phyloP scores from a whole-genome alignment of 1,284 basidiomycete genomes.

The Thelephora terrestris region DNA sequence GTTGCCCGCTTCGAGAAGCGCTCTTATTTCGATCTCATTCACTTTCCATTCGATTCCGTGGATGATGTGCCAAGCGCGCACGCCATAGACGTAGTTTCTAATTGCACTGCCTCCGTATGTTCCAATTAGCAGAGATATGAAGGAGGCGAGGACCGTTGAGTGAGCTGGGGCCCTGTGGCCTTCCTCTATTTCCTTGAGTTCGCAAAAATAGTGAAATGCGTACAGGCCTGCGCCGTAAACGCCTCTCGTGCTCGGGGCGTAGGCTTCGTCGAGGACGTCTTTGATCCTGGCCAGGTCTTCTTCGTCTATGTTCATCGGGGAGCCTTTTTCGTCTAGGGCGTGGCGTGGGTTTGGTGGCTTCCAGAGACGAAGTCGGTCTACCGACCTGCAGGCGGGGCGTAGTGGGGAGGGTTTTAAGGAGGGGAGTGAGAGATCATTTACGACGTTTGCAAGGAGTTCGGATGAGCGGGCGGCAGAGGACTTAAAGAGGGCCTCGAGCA shows the following conservation, averaged over 20 bases:
- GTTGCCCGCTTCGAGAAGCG: slow-evolving; percentile 7
- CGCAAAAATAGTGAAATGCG: slow-evolving; percentile 22
- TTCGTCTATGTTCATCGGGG: slow-evolving; percentile 2
- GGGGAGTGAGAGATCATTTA: neutral
- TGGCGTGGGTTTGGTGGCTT: slow-evolving; percentile 2
- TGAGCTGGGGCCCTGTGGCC: slow-evolving; percentile 9
- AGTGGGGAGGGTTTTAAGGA: slow-evolving; percentile 4
- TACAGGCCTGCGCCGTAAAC: slow-evolving; percentile 22
- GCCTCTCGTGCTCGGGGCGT: slow-evolving; percentile 13
- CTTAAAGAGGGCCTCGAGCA: neutral
- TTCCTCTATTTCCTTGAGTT: slow-evolving; percentile 15
- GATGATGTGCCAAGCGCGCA: slow-evolving; percentile 19
- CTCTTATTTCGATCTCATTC: slow-evolving; percentile 4
- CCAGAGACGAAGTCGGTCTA: slow-evolving; percentile 16
- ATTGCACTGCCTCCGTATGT: slow-evolving; percentile 12
- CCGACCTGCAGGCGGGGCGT: slow-evolving; percentile 13
- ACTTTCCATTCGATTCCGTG: slow-evolving; percentile 14
- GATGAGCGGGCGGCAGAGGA: neutral
- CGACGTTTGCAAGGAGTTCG: neutral
- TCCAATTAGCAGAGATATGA: slow-evolving; percentile 11
- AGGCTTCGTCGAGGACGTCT: slow-evolving; percentile 8
- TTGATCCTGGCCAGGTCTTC: slow-evolving; percentile 12
- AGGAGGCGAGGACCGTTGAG: slow-evolving; percentile 6
- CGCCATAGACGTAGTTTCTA: slow-evolving; percentile 13
- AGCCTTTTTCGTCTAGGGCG: neutral